Evolutionary conservation across 2,329 filamentous ascomycete species (phyloP).

Genomic region (Clarireedia homoeocarpa): DNA sequence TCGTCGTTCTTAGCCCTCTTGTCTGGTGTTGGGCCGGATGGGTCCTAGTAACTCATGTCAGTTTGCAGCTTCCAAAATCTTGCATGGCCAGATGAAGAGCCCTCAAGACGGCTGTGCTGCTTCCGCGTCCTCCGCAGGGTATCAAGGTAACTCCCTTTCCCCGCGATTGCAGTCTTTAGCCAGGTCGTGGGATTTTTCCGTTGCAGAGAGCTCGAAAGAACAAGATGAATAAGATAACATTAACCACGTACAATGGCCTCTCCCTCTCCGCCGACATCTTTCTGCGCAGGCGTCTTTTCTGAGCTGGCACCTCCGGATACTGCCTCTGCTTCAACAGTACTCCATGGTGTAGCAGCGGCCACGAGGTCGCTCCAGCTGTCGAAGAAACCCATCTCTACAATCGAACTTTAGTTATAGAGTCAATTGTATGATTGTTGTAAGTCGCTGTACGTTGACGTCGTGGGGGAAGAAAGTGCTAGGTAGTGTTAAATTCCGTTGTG

Average conservation of each 20-base stretch:
- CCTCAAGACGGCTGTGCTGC: neutral
- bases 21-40: conserved; percentile 13
- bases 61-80: neutral
- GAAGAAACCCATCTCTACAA: conserved; percentile 54
- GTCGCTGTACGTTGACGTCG: conserved; percentile 7
- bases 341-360: conserved; percentile 59
- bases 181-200: no score
- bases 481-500: conserved; percentile 8
- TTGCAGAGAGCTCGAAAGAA: no score
- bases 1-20: conserved; percentile 23
- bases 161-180: neutral
- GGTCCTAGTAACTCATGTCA: conserved; percentile 12
- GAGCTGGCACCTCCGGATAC: conserved; percentile 10
- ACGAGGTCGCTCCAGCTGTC: conserved; percentile 56
- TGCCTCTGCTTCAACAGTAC: conserved; percentile 56
- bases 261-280: conserved; percentile 39
- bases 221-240: neutral
- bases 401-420: conserved; percentile 9
- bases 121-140: neutral
- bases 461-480: neutral
- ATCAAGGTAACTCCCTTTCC: neutral
- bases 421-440: conserved; percentile 6
- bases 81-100: neutral
- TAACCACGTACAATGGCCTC: conserved; percentile 15
- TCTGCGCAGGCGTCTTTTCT: conserved; percentile 40